Conservation (phyloP, 345 rosid species). For the Camelina hispida region DNA sequence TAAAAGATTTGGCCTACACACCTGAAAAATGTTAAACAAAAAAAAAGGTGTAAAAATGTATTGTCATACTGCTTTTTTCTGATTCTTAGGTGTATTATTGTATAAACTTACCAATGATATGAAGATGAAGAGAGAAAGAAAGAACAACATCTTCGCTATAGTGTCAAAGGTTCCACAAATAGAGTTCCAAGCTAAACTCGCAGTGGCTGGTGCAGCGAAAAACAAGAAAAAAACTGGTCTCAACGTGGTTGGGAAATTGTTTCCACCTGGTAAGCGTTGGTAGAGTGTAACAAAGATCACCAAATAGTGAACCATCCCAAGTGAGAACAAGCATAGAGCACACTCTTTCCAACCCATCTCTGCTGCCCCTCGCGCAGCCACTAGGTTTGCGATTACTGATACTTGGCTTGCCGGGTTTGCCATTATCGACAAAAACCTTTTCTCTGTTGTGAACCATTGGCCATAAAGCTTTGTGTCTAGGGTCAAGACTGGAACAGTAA, state of each 20-base stretch:
- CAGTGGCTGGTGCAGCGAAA: constrained; percentile 70
- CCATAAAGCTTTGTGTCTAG: constrained; percentile 75
- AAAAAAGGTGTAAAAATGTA: background rate
- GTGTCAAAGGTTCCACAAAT: constrained; percentile 58
- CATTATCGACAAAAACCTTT: constrained; percentile 54
- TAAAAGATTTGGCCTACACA: constrained; percentile 61
- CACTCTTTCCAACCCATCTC: constrained; percentile 64
- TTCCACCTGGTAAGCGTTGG: constrained; percentile 59
- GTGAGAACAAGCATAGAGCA: constrained; percentile 66
- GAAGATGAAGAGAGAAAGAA: constrained; percentile 63
- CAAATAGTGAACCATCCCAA: constrained; percentile 67
- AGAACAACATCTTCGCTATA: constrained; percentile 62
- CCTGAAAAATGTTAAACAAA: constrained; percentile 43
- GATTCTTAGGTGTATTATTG: background rate
- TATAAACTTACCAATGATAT: constrained; percentile 55
- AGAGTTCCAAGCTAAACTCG: constrained; percentile 67
- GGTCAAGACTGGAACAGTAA: constrained; percentile 52
- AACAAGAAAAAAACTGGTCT: constrained; percentile 72
- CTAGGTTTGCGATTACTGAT: constrained; percentile 66
- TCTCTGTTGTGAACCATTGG: constrained; percentile 79
- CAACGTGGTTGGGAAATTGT: constrained; percentile 48
- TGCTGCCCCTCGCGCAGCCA: constrained; percentile 60
- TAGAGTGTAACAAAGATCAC: constrained; percentile 77
- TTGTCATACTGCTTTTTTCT: background rate
- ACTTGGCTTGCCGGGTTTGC: constrained; percentile 75